Evolutionary conservation across 345 rosid genomes (phyloP), one percentile per base, ranked within the genome.

Genomic region (Eucalyptus polyanthemos): DNA sequence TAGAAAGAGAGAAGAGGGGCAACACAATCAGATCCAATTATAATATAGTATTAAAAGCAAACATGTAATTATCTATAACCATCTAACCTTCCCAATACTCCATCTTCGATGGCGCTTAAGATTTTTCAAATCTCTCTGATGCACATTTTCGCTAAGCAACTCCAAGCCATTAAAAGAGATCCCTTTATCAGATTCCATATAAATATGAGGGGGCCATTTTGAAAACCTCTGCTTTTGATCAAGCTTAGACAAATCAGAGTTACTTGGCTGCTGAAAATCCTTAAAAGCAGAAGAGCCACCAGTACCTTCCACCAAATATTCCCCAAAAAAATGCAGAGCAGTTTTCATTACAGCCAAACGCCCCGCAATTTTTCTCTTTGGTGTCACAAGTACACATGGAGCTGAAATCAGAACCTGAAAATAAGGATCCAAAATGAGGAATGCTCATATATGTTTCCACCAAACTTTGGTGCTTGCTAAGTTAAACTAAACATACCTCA

Each of bases 331-430:
- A 94, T 95, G 98, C 95, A 97, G 90, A 87, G 94, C 95, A 80
- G 93, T 93, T 92, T 96, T 96, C 98, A 95, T 93, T 89, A 97
- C 95, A 88, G 98, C 96, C 93, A 97, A 92, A 72, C 90, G 94
- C 89, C 99, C 99, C 56, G 98, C 99, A 91, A 97, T 90, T 92
- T 97, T 97, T 93, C 98, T 96, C 93, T 96, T 97, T 86, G 99
- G 97, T 87, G 98, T 95, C 88, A 97, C 96, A 88, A 97, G 96
- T 90, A 97, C 93, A 90, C 99, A 96, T 80, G 95, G 97, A 94
- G 96, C 93, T 76, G 97, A 94, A 87, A 92, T 85, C 89, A 95
- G 92, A 91, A 95, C 97, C 99, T 97, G 96, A 91, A 93, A 93
- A 88, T 89, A 37, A 76, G 89, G 34, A 88, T 50, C 90, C 51